A percentile compares a stretch with the other conserved stretches of the same genome.
Conservation (phyloP, 2,329 filamentous ascomycete genomes). For the Emergomyces orientalis region DNA sequence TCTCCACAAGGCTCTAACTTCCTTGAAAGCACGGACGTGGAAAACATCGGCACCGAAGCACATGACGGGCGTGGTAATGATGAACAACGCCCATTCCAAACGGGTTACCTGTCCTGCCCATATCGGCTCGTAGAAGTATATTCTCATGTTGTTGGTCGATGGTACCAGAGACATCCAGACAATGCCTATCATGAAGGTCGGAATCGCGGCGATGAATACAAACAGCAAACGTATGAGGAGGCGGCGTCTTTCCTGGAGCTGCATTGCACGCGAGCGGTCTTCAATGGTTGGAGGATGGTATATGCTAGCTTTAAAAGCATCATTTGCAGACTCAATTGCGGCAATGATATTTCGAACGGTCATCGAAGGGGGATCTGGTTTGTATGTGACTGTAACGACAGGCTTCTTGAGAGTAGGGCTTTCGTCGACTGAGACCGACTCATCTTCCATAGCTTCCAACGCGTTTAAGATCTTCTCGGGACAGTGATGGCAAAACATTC, state of each 20-base stretch:
- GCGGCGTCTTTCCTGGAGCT: conserved; percentile 57
- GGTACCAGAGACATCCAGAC: conserved; percentile 81
- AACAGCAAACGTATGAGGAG: conserved; percentile 63
- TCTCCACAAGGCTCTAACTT: conserved; percentile 68
- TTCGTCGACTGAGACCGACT: conserved; percentile 30
- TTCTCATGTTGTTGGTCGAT: conserved; percentile 46
- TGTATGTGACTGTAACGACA: conserved; percentile 61
- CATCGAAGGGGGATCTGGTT: conserved; percentile 56
- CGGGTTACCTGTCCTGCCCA: conserved; percentile 61
- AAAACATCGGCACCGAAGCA: conserved; percentile 80
- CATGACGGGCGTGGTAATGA: conserved; percentile 77
- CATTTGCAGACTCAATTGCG: conserved; percentile 57
- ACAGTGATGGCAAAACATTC: conserved; percentile 67
- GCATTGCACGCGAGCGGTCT: conserved; percentile 66
- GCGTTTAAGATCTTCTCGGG: conserved; percentile 40
- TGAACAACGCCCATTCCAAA: conserved; percentile 68
- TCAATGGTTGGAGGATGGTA: conserved; percentile 76
- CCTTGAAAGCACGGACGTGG: conserved; percentile 68
- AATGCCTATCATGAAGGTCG: conserved; percentile 78
- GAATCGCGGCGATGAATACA: conserved; percentile 61
- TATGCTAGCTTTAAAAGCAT: conserved; percentile 57
- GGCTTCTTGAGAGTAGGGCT: conserved; percentile 52
- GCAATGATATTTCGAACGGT: conserved; percentile 67
- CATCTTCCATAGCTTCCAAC: conserved; percentile 41
- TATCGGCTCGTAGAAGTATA: conserved; percentile 62